Evolutionary conservation across 164 flowering plant species (phyloP).

Genomic region (Echeveria elegans): DNA sequence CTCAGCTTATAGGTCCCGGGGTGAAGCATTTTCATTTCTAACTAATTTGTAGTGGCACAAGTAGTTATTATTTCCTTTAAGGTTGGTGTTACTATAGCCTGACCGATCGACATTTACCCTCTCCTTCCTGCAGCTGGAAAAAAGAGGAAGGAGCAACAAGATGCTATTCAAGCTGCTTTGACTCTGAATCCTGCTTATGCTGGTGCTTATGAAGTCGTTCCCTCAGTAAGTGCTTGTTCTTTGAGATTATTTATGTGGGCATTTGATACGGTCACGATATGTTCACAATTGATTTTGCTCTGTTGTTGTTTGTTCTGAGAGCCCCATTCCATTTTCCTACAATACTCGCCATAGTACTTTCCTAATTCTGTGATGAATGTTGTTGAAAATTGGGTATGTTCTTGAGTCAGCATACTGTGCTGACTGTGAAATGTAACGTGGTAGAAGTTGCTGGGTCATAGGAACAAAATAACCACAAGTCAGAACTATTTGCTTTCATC

Average conservation of each 20-base stretch:
- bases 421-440: neutral
- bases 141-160: slow-evolving; percentile 75
- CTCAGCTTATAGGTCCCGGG: neutral
- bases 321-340: neutral
- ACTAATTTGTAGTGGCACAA: no score
- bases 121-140: slow-evolving; percentile 40
- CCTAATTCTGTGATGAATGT: neutral
- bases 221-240: slow-evolving; percentile 50
- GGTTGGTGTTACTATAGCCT: neutral
- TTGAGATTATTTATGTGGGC: neutral
- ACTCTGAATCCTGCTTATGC: slow-evolving; percentile 61
- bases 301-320: neutral
- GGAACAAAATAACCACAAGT: neutral
- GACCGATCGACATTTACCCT: neutral
- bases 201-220: slow-evolving; percentile 66
- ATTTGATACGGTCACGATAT: neutral
- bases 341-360: neutral
- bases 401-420: neutral
- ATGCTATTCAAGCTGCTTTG: slow-evolving; percentile 60
- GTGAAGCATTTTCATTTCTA: no score
- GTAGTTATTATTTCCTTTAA: neutral
- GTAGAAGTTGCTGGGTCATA: neutral
- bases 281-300: neutral
- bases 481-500: neutral
- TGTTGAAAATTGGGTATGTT: neutral